These are phyloP conservation scores for Tuber indicum DNA, from an alignment of 495 filamentous ascomycete genomes.

Conservation along the genomic window DNA sequence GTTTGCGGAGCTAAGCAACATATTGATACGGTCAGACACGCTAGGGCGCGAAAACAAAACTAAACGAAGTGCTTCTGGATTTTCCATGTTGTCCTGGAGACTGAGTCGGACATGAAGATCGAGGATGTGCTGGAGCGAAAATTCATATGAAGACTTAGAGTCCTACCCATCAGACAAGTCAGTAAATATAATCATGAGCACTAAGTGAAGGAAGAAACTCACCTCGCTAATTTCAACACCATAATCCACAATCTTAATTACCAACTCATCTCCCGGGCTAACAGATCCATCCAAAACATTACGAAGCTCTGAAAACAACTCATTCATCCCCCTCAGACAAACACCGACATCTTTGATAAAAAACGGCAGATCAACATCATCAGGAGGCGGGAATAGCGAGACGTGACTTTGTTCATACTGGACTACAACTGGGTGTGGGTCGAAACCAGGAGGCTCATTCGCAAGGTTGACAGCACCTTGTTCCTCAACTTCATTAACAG, in stretches of 20 bases:
- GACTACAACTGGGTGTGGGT: conserved; percentile 35
- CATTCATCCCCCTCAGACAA: conserved; percentile 34
- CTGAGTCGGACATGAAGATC: conserved; percentile 38
- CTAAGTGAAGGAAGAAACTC: conserved; percentile 13
- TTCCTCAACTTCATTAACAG: conserved; percentile 15
- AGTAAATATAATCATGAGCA: conserved; percentile 2
- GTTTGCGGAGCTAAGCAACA: conserved; percentile 24
- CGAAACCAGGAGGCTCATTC: conserved; percentile 18
- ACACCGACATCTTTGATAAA: conserved; percentile 32
- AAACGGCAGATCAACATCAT: conserved; percentile 33
- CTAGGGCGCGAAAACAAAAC: conserved; percentile 29
- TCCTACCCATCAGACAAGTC: conserved; percentile 23
- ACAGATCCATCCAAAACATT: conserved; percentile 36
- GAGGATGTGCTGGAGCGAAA: conserved; percentile 38
- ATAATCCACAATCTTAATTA: conserved; percentile 39
- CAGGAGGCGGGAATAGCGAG: conserved; percentile 33
- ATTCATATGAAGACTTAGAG: conserved; percentile 34
- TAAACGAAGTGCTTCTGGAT: conserved; percentile 30
- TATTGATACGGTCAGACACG: conserved; percentile 25
- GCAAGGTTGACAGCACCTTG: conserved; percentile 14
- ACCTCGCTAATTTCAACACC: conserved; percentile 42
- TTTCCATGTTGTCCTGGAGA: conserved; percentile 34
- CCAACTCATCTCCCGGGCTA: conserved; percentile 29
- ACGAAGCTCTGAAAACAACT: conserved; percentile 34
- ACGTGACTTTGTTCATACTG: conserved; percentile 36